These are phyloP conservation scores for Sporothrix luriei DNA, from an alignment of 2,329 filamentous ascomycete genomes.

Conservation along the genomic window DNA sequence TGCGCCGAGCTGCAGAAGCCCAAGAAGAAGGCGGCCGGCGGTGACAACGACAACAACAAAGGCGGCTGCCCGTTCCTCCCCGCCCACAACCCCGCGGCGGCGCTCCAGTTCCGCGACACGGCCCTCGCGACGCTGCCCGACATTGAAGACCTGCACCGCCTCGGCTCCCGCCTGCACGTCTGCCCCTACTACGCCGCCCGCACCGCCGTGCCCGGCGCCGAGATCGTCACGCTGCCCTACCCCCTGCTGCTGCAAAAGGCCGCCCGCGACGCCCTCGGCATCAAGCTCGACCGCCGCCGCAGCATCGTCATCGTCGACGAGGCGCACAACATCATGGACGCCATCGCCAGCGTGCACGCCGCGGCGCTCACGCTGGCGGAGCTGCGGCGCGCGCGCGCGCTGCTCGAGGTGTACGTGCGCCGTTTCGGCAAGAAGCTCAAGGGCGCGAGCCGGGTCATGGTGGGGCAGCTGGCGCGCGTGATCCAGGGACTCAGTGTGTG, in stretches of 20 bases:
- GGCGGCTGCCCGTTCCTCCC: constrained; percentile 68
- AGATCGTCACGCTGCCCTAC: constrained; percentile 92
- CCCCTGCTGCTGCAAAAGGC: constrained; percentile 84
- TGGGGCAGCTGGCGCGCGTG: constrained; percentile 82
- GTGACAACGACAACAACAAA: constrained; percentile 53
- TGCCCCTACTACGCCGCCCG: constrained; percentile 98
- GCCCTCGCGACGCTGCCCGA: constrained; percentile 83
- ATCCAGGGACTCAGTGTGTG: constrained; percentile 76
- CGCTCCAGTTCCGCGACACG: constrained; percentile 82
- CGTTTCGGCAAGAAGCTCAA: constrained; percentile 87
- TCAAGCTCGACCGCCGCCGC: constrained; percentile 70
- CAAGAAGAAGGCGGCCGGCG: constrained; percentile 49
- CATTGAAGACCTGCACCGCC: constrained; percentile 81
- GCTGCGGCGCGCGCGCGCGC: constrained; percentile 69
- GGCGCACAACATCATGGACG: constrained; percentile 96
- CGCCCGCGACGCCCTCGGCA: constrained; percentile 81
- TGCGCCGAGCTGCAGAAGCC: constrained; percentile 88
- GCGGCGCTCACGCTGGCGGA: constrained; percentile 74
- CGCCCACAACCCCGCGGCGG: constrained; percentile 71
- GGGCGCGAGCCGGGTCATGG: constrained; percentile 86
- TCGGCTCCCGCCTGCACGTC: constrained; percentile 77
- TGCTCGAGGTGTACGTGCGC: constrained; percentile 80
- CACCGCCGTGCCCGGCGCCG: constrained; percentile 75
- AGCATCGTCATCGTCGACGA: constrained; percentile 97
- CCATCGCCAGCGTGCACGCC: constrained; percentile 83